Percentiles rank a stretch among this genome's conserved stretches.
Conservation (phyloP, 2,329 filamentous ascomycete genomes). For the Nannizziopsis barbatae region DNA sequence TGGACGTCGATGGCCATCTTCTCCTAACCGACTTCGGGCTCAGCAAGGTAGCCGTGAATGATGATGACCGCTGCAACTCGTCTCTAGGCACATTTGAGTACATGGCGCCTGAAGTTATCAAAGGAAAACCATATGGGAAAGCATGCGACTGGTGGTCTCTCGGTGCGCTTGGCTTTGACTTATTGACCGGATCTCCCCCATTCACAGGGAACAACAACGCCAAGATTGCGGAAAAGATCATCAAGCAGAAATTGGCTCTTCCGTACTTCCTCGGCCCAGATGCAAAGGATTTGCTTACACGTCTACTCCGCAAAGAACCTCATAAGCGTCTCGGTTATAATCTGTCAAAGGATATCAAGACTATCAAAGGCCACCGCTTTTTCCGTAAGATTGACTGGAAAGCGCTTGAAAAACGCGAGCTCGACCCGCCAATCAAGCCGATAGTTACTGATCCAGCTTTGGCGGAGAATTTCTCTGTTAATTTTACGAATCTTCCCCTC, state of each 20-base stretch:
- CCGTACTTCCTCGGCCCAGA: constrained; percentile 87
- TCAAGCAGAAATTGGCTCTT: constrained; percentile 78
- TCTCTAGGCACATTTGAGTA: constrained; percentile 94
- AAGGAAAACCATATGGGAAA: constrained; percentile 79
- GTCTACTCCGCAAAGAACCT: constrained; percentile 84
- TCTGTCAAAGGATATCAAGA: constrained; percentile 77
- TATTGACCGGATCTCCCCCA: constrained; percentile 84
- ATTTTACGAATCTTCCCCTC: constrained; percentile 78
- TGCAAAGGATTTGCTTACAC: constrained; percentile 84
- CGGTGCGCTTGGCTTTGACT: constrained; percentile 79
- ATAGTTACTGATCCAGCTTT: constrained; percentile 91
- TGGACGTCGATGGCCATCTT: constrained; percentile 83
- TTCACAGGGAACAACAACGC: constrained; percentile 84
- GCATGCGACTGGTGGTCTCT: constrained; percentile 99
- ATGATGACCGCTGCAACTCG: constrained; percentile 64
- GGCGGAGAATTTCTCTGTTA: constrained; percentile 89
- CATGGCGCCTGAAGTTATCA: constrained; percentile 94
- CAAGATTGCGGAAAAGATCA: constrained; percentile 91
- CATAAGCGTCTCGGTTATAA: constrained; percentile 75
- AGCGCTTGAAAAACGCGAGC: constrained; percentile 66
- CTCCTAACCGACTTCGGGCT: constrained; percentile 94
- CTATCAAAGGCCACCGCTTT: constrained; percentile 86
- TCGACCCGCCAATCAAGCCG: constrained; percentile 81
- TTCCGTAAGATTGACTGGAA: constrained; percentile 96
- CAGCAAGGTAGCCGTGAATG: constrained; percentile 78